A percentile compares a stretch with the other conserved stretches of the same genome.
Evolutionary conservation across 768 basidiomycete genomes (phyloP).

Genomic region (Crassisporium funariophilum): DNA sequence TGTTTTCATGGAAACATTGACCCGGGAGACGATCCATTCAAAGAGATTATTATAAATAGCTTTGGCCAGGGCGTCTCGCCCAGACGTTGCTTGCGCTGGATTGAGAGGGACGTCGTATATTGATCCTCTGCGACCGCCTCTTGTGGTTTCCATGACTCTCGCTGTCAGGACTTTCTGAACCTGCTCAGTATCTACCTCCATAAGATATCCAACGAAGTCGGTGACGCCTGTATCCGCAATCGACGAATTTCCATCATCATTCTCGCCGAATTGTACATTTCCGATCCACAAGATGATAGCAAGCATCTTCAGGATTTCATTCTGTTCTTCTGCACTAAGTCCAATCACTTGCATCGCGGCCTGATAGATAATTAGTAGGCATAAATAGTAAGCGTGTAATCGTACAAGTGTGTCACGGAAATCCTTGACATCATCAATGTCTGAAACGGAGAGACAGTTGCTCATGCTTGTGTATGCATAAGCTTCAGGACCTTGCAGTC

Average conservation of each 20-base stretch:
- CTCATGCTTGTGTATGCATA: slow-evolving; percentile 93
- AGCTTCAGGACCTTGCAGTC: slow-evolving; percentile 92
- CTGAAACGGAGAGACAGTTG: slow-evolving; percentile 88
- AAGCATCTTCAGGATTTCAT: slow-evolving; percentile 91
- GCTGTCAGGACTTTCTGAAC: slow-evolving; percentile 88
- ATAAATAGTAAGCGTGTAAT: slow-evolving; percentile 1
- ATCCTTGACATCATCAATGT: slow-evolving; percentile 88
- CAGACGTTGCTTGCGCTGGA: slow-evolving; percentile 85
- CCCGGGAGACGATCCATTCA: slow-evolving; percentile 97
- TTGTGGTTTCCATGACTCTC: slow-evolving; percentile 88
- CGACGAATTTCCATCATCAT: slow-evolving; percentile 84
- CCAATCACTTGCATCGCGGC: slow-evolving; percentile 95
- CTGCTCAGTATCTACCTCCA: slow-evolving; percentile 79
- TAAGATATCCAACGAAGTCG: slow-evolving; percentile 92
- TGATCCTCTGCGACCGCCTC: slow-evolving; percentile 90
- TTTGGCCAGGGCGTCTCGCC: slow-evolving; percentile 90
- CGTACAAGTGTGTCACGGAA: slow-evolving; percentile 87
- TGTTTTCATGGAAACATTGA: slow-evolving; percentile 96
- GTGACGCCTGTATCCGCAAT: slow-evolving; percentile 86
- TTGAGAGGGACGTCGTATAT: slow-evolving; percentile 98
- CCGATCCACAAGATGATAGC: slow-evolving; percentile 94
- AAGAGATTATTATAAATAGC: slow-evolving; percentile 98
- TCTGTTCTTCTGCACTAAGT: slow-evolving; percentile 81
- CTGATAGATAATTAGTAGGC: slow-evolving; percentile 38
- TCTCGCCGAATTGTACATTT: slow-evolving; percentile 88